Evolutionary conservation across 441 rosid species (phyloP).

Genomic region (Bocquillonia castaneifolia): DNA sequence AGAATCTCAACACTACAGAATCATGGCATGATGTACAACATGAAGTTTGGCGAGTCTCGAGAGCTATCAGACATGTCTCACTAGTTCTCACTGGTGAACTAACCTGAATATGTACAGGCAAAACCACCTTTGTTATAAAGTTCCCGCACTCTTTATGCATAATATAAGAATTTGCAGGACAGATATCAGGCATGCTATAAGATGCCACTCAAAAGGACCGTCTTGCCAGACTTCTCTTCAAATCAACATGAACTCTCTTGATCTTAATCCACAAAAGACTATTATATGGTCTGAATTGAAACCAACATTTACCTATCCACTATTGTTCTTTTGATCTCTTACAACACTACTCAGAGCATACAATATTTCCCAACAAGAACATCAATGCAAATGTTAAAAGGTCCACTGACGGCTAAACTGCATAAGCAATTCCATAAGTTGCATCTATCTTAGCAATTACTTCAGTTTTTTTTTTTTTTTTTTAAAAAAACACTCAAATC

Average conservation of each 20-base stretch:
- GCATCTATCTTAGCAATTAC: neutral
- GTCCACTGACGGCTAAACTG: neutral
- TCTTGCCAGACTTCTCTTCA: neutral
- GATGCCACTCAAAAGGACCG: neutral
- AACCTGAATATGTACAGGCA: conserved; percentile 40
- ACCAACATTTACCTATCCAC: neutral
- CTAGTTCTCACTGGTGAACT: conserved; percentile 53
- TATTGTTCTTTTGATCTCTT: neutral
- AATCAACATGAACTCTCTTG: neutral
- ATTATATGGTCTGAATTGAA: neutral
- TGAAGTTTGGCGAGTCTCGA: conserved; percentile 74
- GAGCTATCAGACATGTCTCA: conserved; percentile 62
- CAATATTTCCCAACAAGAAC: neutral
- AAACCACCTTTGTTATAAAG: neutral
- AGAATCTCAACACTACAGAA: conserved; percentile 37
- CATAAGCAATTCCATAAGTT: neutral
- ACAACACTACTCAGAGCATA: neutral
- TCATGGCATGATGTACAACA: conserved; percentile 68
- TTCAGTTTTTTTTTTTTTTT: too few species aligned
- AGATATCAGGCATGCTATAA: neutral
- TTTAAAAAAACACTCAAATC: too few species aligned
- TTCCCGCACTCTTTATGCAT: neutral
- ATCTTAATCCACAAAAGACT: neutral
- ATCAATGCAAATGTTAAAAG: neutral
- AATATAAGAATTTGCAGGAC: neutral